Percentiles rank a stretch among this genome's conserved stretches.
Conservation (phyloP, 2,329 filamentous ascomycete species). For the Rhynchosporium graminicola region DNA sequence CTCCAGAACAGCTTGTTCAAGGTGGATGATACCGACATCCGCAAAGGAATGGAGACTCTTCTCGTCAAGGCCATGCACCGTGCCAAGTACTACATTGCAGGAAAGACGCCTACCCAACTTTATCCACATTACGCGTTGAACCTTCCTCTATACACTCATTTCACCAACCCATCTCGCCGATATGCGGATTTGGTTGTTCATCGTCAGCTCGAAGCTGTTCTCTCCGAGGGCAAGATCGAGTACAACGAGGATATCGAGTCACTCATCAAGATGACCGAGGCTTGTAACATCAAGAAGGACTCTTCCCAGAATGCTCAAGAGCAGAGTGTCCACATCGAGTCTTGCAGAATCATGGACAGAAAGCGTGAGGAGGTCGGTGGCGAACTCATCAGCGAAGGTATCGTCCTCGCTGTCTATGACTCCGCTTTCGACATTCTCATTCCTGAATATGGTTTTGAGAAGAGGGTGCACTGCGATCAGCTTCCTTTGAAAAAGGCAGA, state of each 20-base stretch:
- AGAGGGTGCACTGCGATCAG: slow-evolving; percentile 98
- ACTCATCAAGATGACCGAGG: slow-evolving; percentile 87
- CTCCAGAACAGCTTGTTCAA: slow-evolving; percentile 95
- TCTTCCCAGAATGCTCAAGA: slow-evolving; percentile 96
- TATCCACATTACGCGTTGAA: slow-evolving; percentile 92
- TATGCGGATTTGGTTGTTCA: slow-evolving; percentile 96
- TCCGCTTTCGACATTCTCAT: slow-evolving; percentile 98
- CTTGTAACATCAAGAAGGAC: slow-evolving; percentile 99
- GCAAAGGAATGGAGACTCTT: slow-evolving; percentile 97
- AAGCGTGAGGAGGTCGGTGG: slow-evolving; percentile 82
- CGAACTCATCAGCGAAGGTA: slow-evolving; percentile 91
- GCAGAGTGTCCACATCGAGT: slow-evolving; percentile 97
- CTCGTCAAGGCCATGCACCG: slow-evolving; percentile 94
- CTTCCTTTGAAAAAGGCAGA: slow-evolving; percentile 98
- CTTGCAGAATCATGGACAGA: slow-evolving; percentile 94
- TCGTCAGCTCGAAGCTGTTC: slow-evolving; percentile 84
- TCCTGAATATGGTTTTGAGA: slow-evolving; percentile 97
- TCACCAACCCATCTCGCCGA: slow-evolving; percentile 90
- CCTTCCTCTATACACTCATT: slow-evolving; percentile 92
- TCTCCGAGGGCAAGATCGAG: slow-evolving; percentile 80
- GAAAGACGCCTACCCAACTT: slow-evolving; percentile 75
- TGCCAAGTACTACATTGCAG: slow-evolving; percentile 89
- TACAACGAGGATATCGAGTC: slow-evolving; percentile 88
- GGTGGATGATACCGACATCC: slow-evolving; percentile 82
- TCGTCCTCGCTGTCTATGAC: slow-evolving; percentile 96